Percentiles rank a stretch among this genome's conserved stretches.
Conservation (phyloP, 345 rosid species). For the Salix viminalis region DNA sequence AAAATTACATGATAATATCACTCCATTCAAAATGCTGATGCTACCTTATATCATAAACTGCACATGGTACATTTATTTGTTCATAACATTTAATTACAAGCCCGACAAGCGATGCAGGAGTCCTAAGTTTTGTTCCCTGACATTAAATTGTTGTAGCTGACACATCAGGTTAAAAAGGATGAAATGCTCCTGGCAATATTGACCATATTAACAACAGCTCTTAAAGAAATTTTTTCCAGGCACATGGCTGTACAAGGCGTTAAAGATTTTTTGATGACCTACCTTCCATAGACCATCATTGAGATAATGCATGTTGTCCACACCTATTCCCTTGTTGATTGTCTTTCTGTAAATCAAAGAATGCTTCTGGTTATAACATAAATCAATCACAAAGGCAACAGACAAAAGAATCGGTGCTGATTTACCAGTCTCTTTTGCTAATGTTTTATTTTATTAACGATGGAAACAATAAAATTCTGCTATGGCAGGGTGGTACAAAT, state of each 20-base stretch:
- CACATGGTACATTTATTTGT: neutral
- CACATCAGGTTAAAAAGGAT: neutral
- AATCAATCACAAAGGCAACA: neutral
- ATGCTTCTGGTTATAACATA: neutral
- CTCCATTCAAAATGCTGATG: neutral
- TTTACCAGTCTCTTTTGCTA: neutral
- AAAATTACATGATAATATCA: neutral
- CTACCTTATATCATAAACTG: too few relatives aligned
- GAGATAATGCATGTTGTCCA: slow-evolving; percentile 97
- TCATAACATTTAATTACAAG: neutral
- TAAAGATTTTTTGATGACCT: slow-evolving; percentile 1
- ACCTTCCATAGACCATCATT: slow-evolving; percentile 99
- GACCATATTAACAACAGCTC: neutral
- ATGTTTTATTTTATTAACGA: neutral
- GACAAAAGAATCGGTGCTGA: neutral
- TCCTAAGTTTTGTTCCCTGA: neutral
- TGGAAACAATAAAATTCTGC: neutral
- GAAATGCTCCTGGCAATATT: neutral
- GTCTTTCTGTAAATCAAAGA: slow-evolving; percentile 47
- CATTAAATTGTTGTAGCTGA: neutral
- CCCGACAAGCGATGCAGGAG: neutral
- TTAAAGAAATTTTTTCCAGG: neutral
- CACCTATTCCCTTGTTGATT: slow-evolving; percentile 96
- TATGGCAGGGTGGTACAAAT: neutral
- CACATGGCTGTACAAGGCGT: neutral